Evolutionary conservation across 2,329 filamentous ascomycete genomes (phyloP).

Genomic region (Fusarium nematophilum): DNA sequence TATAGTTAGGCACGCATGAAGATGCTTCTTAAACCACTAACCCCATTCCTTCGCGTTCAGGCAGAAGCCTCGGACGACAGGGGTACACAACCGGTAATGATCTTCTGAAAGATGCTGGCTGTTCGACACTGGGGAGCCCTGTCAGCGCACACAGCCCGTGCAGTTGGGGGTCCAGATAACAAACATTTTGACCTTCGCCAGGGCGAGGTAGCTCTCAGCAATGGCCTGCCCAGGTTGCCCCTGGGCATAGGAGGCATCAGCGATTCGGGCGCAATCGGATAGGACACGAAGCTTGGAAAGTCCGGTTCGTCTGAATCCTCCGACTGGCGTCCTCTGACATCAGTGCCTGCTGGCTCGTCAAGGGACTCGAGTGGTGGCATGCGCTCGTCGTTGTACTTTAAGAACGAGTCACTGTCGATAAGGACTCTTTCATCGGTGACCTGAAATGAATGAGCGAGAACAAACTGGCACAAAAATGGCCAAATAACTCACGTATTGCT

Average conservation of each 20-base stretch:
- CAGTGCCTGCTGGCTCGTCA: not conserved
- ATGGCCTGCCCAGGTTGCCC: no score
- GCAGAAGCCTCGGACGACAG: conserved; percentile 3
- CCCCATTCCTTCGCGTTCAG: conserved; percentile 21
- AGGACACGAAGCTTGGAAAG: no score
- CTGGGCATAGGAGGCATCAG: not conserved
- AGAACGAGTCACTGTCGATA: not conserved
- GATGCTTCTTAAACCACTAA: no score
- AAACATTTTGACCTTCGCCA: not conserved
- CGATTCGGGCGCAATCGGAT: not conserved
- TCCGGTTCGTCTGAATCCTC: no score
- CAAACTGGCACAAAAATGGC: no score
- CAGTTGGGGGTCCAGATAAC: no score
- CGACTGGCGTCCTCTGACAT: no score
- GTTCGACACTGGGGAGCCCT: no score
- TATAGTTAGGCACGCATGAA: no score
- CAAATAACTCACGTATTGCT: conserved; percentile 5
- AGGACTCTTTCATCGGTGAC: conserved; percentile 2
- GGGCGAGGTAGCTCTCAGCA: no score
- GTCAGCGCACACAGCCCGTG: no score
- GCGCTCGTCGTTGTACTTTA: not conserved
- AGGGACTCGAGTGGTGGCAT: not conserved
- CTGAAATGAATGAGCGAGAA: no score
- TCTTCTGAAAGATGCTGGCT: not conserved
- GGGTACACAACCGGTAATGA: not conserved